These are phyloP conservation scores for Phytophthora citricola DNA, from an alignment of 352 stramenopile genomes.

Conservation along the genomic window DNA sequence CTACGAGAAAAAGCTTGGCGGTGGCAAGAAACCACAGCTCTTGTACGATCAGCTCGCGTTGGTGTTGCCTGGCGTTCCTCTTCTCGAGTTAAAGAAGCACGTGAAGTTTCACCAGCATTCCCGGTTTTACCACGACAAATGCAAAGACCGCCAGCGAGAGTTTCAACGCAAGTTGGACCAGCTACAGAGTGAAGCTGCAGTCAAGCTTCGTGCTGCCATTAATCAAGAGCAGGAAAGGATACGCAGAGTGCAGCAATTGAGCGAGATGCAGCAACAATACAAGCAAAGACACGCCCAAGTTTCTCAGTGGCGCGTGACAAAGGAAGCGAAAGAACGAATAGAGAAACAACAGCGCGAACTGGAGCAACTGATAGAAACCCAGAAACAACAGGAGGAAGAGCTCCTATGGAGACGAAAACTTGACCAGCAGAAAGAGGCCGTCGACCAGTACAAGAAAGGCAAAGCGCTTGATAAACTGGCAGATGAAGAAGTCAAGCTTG, in stretches of 20 bases:
- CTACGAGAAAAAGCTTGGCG: conserved; percentile 43
- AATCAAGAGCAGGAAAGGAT: conserved; percentile 37
- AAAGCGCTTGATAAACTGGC: conserved; percentile 56
- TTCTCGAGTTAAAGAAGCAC: conserved; percentile 57
- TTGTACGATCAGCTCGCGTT: conserved; percentile 67
- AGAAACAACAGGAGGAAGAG: conserved; percentile 52
- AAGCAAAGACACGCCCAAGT: conserved; percentile 51
- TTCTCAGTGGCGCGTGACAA: conserved; percentile 53
- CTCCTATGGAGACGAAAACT: conserved; percentile 49
- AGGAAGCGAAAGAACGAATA: conserved; percentile 68
- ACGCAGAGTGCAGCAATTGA: conserved; percentile 42
- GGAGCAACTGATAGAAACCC: conserved; percentile 43
- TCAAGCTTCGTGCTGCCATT: conserved; percentile 37
- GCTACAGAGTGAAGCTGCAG: conserved; percentile 31
- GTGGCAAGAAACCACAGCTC: conserved; percentile 53
- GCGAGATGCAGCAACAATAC: conserved; percentile 50
- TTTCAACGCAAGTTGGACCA: conserved; percentile 48
- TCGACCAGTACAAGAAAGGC: conserved; percentile 70
- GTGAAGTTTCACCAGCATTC: conserved; percentile 67
- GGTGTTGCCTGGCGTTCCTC: conserved; percentile 46
- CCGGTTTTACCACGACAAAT: conserved; percentile 65
- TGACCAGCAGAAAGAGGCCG: conserved; percentile 51
- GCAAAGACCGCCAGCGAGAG: conserved; percentile 51
- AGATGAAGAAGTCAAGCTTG: conserved; percentile 41
- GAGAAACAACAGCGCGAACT: conserved; percentile 62